Conservation (phyloP, 805 yeast genomes). For the Candida methanosorbosa region DNA sequence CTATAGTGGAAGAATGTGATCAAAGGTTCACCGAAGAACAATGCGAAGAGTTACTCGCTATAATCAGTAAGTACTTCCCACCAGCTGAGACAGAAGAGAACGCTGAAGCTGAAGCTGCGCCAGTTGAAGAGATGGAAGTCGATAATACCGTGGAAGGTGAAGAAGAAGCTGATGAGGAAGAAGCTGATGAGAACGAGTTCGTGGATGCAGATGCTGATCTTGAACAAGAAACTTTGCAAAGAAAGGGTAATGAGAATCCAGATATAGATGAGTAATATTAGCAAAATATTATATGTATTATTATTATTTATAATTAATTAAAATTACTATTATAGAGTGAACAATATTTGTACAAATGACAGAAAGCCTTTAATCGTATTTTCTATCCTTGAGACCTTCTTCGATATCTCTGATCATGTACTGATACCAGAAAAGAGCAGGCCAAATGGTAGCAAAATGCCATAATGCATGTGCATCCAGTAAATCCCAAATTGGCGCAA, state of each 20-base stretch:
- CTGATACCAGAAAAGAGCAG: constrained; percentile 66
- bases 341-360: background rate
- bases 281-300: no score
- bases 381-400: constrained; percentile 18
- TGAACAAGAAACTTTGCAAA: constrained; percentile 15
- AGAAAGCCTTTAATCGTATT: constrained; percentile 13
- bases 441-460: constrained; percentile 85
- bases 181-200: constrained; percentile 14
- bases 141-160: constrained; percentile 4
- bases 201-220: constrained; percentile 19
- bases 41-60: constrained; percentile 47
- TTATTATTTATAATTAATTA: no score
- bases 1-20: constrained; percentile 89
- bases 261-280: background rate
- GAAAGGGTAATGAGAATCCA: constrained; percentile 5
- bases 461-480: constrained; percentile 91
- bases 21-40: constrained; percentile 66
- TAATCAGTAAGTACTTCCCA: constrained; percentile 49
- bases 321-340: background rate
- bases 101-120: constrained; percentile 14
- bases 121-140: constrained; percentile 12
- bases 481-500: constrained; percentile 59
- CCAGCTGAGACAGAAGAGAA: constrained; percentile 21
- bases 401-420: constrained; percentile 41
- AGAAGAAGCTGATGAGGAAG: constrained; percentile 10